These are phyloP conservation scores for Aquilaria yunnanensis DNA, from an alignment of 345 rosid genomes.

Conservation along the genomic window DNA sequence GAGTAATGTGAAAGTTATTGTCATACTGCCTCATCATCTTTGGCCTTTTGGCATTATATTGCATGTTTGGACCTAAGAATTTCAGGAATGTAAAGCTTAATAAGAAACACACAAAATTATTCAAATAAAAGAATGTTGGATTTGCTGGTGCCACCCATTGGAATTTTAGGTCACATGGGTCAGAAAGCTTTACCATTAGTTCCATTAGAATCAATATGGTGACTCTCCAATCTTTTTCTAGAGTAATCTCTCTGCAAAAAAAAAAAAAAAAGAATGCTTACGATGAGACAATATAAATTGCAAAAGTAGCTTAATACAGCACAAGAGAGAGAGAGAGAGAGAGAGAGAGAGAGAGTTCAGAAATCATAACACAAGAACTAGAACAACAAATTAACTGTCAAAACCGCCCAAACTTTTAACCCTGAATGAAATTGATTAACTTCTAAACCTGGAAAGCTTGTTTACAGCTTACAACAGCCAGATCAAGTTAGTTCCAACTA, in stretches of 20 bases:
- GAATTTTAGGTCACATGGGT: background rate
- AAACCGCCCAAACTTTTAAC: too few relatives aligned
- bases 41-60: constrained; percentile 65
- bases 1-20: constrained; percentile 49
- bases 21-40: constrained; percentile 70
- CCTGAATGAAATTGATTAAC: too few relatives aligned
- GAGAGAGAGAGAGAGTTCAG: background rate
- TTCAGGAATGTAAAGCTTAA: constrained; percentile 18
- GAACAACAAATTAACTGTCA: background rate
- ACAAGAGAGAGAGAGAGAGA: background rate
- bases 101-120: background rate
- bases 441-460: too few relatives aligned
- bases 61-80: constrained; percentile 61
- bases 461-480: too few relatives aligned
- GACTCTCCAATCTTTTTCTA: constrained; percentile 69
- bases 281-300: background rate
- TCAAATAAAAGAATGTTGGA: too few relatives aligned
- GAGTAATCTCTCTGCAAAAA: constrained; percentile 62
- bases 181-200: constrained; percentile 40
- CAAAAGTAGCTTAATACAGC: constrained; percentile 1
- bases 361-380: background rate
- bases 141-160: too few relatives aligned
- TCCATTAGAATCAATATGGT: constrained; percentile 74
- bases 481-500: too few relatives aligned
- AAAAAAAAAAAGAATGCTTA: constrained; percentile 3